Evolutionary conservation across 139 green algal species (phyloP).

Genomic region (Medakamo hakoo): DNA sequence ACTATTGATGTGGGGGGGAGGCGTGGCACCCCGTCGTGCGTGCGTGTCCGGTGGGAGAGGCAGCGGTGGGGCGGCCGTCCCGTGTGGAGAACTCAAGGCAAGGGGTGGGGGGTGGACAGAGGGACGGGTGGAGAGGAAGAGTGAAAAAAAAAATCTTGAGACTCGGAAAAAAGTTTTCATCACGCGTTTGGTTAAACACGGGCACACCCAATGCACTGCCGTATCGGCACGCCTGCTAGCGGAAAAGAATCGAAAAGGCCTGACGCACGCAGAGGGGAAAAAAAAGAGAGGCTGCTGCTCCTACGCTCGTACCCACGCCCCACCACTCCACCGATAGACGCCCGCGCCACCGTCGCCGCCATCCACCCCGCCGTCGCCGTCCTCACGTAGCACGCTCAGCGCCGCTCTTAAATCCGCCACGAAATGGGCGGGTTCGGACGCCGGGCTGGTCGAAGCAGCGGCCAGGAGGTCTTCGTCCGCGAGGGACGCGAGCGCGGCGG

Average conservation of each 20-base stretch:
- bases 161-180: neutral
- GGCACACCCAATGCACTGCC: too few species aligned
- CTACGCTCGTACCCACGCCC: neutral
- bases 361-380: too few species aligned
- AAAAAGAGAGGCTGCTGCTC: too few species aligned
- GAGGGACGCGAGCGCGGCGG: neutral
- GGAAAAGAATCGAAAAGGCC: neutral
- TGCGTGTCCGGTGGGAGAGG: too few species aligned
- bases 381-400: neutral
- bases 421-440: neutral
- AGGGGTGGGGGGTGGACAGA: too few species aligned
- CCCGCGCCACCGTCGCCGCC: too few species aligned
- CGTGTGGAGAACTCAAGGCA: too few species aligned
- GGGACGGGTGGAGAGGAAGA: neutral
- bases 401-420: neutral
- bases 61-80: too few species aligned
- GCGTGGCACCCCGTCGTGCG: too few species aligned
- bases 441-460: neutral
- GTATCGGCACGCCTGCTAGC: too few species aligned
- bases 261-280: neutral
- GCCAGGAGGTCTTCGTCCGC: neutral
- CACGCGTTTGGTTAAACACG: too few species aligned
- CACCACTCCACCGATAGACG: neutral
- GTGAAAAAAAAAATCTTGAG: neutral
- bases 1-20: constrained; percentile 28